Evolutionary conservation across 176 grass and related monocot genomes (phyloP).

Genomic region (Juncus effusus): DNA sequence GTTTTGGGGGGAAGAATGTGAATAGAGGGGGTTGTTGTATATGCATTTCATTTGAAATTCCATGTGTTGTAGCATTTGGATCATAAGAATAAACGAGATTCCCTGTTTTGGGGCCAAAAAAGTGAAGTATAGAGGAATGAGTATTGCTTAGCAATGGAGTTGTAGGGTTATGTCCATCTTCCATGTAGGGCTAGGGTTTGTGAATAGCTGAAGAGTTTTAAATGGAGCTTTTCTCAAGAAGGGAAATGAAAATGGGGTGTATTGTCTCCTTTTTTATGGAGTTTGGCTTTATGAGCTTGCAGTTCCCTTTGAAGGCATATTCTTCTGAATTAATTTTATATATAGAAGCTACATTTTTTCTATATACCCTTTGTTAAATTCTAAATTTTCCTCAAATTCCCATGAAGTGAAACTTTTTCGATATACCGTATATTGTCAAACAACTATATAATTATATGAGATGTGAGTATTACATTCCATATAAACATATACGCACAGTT

Average conservation of each 20-base stretch:
- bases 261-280: conserved; percentile 19
- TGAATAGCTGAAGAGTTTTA: background rate
- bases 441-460: too few species aligned
- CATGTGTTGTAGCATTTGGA: conserved; percentile 10
- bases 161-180: conserved; percentile 11
- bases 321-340: conserved; percentile 18
- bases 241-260: conserved; percentile 5
- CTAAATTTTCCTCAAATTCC: background rate
- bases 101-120: conserved; percentile 23
- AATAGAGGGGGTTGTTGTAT: conserved; percentile 13
- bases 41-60: background rate
- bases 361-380: conserved; percentile 3
- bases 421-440: too few species aligned
- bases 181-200: conserved; percentile 15
- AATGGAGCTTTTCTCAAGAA: background rate
- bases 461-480: too few species aligned
- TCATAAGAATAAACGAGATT: conserved; percentile 9
- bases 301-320: conserved; percentile 18
- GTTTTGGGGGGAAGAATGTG: conserved; percentile 22
- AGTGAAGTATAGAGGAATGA: background rate
- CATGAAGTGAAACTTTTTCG: too few species aligned
- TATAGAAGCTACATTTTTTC: conserved; percentile 8
- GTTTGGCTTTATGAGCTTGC: conserved; percentile 12
- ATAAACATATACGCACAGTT: too few species aligned
- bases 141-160: conserved; percentile 6